These are phyloP conservation scores for Hymenoscyphus fraxineus DNA, from an alignment of 2,329 filamentous ascomycete genomes.

Conservation along the genomic window DNA sequence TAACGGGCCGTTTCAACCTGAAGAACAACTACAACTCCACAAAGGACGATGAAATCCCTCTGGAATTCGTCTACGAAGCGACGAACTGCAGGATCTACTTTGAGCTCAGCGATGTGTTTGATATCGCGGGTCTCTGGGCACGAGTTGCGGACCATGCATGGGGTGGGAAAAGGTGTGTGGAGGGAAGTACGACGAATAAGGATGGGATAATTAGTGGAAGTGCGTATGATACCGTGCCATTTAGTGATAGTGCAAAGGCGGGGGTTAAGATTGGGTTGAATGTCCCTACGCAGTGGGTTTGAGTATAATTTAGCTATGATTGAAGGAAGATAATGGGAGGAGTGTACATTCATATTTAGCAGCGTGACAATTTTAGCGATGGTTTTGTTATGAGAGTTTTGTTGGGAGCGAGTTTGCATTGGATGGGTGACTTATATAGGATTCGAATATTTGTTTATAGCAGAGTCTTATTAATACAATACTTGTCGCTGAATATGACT, in stretches of 20 bases:
- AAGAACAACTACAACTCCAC: conserved; percentile 37
- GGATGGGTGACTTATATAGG: too few species aligned
- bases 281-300: neutral
- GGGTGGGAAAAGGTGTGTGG: conserved; percentile 11
- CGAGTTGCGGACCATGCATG: conserved; percentile 34
- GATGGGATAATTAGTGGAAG: conserved; percentile 6
- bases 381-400: too few species aligned
- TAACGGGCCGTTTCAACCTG: conserved; percentile 37
- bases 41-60: conserved; percentile 41
- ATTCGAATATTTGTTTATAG: too few species aligned
- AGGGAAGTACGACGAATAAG: conserved; percentile 4
- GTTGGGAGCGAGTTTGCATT: too few species aligned
- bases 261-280: neutral
- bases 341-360: neutral
- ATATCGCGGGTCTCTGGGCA: conserved; percentile 48
- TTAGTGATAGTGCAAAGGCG: neutral
- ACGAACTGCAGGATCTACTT: conserved; percentile 58
- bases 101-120: conserved; percentile 46
- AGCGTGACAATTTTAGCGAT: neutral
- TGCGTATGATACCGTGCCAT: conserved; percentile 13
- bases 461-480: too few species aligned
- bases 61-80: conserved; percentile 58
- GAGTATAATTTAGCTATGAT: neutral
- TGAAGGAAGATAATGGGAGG: neutral
- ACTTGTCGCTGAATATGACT: neutral